Conservation (phyloP, 805 yeast genomes). For the Candida succiphila region DNA sequence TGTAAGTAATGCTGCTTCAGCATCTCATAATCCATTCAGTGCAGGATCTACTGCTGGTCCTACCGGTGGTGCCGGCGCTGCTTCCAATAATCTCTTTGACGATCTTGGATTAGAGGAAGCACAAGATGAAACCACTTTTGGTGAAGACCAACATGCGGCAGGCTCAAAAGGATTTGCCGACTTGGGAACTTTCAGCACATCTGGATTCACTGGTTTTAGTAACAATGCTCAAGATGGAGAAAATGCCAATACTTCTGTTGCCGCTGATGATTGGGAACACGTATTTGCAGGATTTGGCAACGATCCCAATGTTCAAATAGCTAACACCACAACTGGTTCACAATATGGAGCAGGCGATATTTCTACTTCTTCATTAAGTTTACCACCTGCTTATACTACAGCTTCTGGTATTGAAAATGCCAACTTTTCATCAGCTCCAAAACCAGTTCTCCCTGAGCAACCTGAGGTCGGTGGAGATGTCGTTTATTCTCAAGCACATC, state of each 20-base stretch:
- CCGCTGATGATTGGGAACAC: constrained; percentile 86
- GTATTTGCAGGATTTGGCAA: constrained; percentile 84
- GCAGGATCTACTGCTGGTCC: neutral
- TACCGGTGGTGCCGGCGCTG: neutral
- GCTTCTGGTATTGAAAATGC: neutral
- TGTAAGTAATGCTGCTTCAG: neutral
- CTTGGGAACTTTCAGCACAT: constrained; percentile 20
- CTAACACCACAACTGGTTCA: constrained; percentile 6
- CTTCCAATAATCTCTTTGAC: constrained; percentile 18
- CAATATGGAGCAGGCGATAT: neutral
- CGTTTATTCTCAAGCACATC: constrained; percentile 20
- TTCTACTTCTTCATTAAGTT: neutral
- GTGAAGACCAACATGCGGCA: constrained; percentile 24
- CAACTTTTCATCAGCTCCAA: neutral
- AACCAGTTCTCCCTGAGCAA: too few relatives aligned
- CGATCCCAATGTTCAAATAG: constrained; percentile 17
- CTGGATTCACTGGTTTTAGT: constrained; percentile 14
- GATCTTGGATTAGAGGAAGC: constrained; percentile 27
- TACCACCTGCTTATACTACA: neutral
- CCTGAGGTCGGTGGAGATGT: neutral
- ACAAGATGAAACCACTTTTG: constrained; percentile 16
- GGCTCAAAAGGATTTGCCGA: constrained; percentile 23
- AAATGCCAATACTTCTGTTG: constrained; percentile 14
- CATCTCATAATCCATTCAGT: neutral
- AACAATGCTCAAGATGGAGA: constrained; percentile 6